Conservation (phyloP, 495 filamentous ascomycete genomes). For the Bacidia rubella region DNA sequence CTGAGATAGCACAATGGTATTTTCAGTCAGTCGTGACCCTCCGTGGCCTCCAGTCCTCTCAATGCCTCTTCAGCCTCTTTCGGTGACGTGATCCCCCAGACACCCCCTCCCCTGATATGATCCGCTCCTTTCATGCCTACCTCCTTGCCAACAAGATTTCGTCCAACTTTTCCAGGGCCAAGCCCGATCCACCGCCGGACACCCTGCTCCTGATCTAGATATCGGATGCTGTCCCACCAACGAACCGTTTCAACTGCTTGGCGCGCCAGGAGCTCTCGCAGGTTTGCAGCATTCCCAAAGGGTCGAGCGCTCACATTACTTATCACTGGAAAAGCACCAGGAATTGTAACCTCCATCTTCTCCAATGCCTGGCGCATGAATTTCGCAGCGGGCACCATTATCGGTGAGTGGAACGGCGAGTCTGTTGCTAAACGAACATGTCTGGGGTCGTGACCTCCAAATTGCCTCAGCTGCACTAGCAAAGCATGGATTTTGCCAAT, state of each 20-base stretch:
- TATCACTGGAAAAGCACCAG: slow-evolving; percentile 60
- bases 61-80: slow-evolving; percentile 68
- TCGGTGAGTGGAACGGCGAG: slow-evolving; percentile 81
- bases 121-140: slow-evolving; percentile 75
- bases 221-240: slow-evolving; percentile 89
- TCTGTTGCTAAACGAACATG: slow-evolving; percentile 80
- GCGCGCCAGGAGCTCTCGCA: slow-evolving; percentile 62
- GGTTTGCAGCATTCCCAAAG: slow-evolving; percentile 54
- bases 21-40: slow-evolving; percentile 20
- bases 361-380: slow-evolving; percentile 55
- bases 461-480: slow-evolving; percentile 80
- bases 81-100: slow-evolving; percentile 83
- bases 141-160: slow-evolving; percentile 90
- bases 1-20: background rate
- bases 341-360: slow-evolving; percentile 50
- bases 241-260: slow-evolving; percentile 77
- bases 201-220: slow-evolving; percentile 72
- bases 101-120: slow-evolving; percentile 69
- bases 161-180: slow-evolving; percentile 86
- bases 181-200: slow-evolving; percentile 86
- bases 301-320: slow-evolving; percentile 76
- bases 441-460: slow-evolving; percentile 83
- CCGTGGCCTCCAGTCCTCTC: slow-evolving; percentile 58
- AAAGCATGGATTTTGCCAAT: slow-evolving; percentile 73
- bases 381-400: slow-evolving; percentile 74